Base-by-base conservation (phyloP, 768 basidiomycete genomes). In the Flagelloscypha sp. region DNA sequence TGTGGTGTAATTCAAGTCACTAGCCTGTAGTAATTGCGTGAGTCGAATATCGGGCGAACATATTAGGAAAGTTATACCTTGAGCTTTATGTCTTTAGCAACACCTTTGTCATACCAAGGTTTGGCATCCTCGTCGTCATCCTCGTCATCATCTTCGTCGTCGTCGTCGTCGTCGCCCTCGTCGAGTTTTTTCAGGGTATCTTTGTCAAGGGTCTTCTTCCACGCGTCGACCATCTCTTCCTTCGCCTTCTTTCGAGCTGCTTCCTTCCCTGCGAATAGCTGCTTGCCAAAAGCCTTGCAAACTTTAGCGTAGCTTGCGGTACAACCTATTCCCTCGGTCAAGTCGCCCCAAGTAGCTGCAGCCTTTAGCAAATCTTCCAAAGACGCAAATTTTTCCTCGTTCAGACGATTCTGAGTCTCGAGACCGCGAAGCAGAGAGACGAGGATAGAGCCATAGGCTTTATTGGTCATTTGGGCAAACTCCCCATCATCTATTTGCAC, bases 271-370 rank as follows among this genome's bases (percentile, higher is more conserved):
- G 12, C 45, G 41, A 59, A 58, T 18, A 64, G 35, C 24, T 56
- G 43, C 24, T 50, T 37, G 7, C 59, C 62, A 18, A 63, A 53
- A 12, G 52, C 56, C 29, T 56, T 61, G 49, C 58, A 61, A 18
- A 63, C 50, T 4, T 41, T 17, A 25, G 40, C 37, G 40, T 62
- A 67, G 7, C 40, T 27, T 8, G 46, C 48, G 18, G 43, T 30
- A 37, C 51, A 53, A 20, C 25, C 37, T 16, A 49, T 43, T 16
- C 17, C 30, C 6, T 48, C 44, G 44, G 58, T 55, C 15, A 20
- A 36, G 10, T 53, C 46, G 12, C 56, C 56, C 43, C 57, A 55
- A 10, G 41, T 37, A 23, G 47, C 48, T 3, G 53, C 51, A 18
- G 33, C 39, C 34, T 48, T 46, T 28, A 66, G 50, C 27, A 61